Base-by-base conservation (phyloP, 768 basidiomycete genomes). In the Phylloporus rhodoxanthus region DNA sequence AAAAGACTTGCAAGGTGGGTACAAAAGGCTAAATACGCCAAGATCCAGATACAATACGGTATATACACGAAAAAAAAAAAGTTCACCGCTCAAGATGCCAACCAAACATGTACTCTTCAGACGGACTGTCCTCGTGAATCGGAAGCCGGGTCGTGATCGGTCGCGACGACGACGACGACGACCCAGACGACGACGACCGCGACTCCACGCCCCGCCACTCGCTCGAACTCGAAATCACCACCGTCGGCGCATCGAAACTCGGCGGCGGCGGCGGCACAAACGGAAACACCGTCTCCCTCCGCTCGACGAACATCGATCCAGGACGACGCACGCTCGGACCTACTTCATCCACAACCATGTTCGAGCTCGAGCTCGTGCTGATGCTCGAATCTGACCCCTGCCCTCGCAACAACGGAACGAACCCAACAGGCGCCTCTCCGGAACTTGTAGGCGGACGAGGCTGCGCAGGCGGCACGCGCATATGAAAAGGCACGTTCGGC, bases 141-240 rank as follows among this genome's bases (percentile, higher is more conserved):
- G 59, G 61, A 39, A 64, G 33, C 17, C 62, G 61, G 14, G 41
- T 51, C 44, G 48, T 25, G 17, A 64, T 30, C 2, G 60, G 60
- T 7, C 49, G 53, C 8, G 54, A 15, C 15, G 33, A n/a, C 39
- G 41, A 32, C 1, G 57, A 60, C 1, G 51, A 46, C 0, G 53
- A 53, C n/a, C 32, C 17, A 5, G 60, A 57, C n/a, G 56, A 51
- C 17, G 58, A 52, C 46, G 61, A 61, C 11, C 50, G 61, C 5
- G 61, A 52, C 17, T 61, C 51, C 30, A 30, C 7, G 43, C n/a
- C 32, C 47, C 57, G 28, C 61, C 60, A 57, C 2, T 60, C 55
- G 38, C 52, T 43, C 43, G 55, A 30, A 38, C 11, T 51, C 29
- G 57, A 32, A 7, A 53, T 42, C 45, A 48, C 41, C 46, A 47